A percentile compares a stretch with the other conserved stretches of the same genome.
Evolutionary conservation across 2,329 filamentous ascomycete genomes (phyloP).

Genomic region (Fusarium brachygibbosum): DNA sequence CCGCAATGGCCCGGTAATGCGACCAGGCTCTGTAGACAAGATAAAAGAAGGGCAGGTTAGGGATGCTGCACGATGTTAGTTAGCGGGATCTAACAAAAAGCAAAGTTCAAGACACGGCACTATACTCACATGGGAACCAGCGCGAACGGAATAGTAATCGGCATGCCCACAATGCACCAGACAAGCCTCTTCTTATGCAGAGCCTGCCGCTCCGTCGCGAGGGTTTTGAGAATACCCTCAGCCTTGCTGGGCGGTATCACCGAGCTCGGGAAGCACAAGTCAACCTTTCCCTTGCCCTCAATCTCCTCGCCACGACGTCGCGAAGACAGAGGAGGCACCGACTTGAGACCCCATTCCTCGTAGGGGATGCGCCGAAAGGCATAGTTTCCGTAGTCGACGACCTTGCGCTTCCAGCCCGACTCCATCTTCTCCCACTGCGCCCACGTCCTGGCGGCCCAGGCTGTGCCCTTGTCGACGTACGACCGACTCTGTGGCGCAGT

Average conservation of each 20-base stretch:
- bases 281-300: conserved; percentile 72
- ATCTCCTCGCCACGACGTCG: conserved; percentile 74
- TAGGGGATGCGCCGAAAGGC: conserved; percentile 90
- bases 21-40: conserved; percentile 92
- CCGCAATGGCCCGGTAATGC: conserved; percentile 87
- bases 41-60: conserved; percentile 98
- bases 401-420: conserved; percentile 86
- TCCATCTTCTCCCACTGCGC: conserved; percentile 87
- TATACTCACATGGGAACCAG: conserved; percentile 83
- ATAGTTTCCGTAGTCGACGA: conserved; percentile 88
- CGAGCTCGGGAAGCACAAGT: conserved; percentile 81
- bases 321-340: conserved; percentile 83
- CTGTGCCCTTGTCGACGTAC: conserved; percentile 76
- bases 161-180: conserved; percentile 86
- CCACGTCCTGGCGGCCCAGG: conserved; percentile 83
- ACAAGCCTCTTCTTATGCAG: conserved; percentile 82
- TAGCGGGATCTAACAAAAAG: not conserved
- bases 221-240: conserved; percentile 71
- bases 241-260: conserved; percentile 76
- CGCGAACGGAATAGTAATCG: conserved; percentile 84
- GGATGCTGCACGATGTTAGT: conserved; percentile 69
- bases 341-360: conserved; percentile 98
- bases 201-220: conserved; percentile 84
- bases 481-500: conserved; percentile 63
- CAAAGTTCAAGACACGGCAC: not conserved